Conservation (phyloP, 768 basidiomycete species). For the Strobilomyces echinocephalus region DNA sequence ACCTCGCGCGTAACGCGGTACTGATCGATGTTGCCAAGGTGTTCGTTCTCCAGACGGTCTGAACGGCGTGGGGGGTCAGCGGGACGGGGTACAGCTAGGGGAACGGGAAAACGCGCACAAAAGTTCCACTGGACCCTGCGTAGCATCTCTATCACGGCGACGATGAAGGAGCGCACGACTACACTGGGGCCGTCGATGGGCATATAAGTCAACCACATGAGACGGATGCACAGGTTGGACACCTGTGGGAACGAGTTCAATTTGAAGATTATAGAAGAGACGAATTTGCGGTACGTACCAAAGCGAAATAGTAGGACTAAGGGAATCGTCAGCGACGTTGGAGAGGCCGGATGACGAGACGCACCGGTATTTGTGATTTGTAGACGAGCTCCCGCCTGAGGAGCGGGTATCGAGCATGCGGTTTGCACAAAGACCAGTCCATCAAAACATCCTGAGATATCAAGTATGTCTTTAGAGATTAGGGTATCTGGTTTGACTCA, state of each 20-base stretch:
- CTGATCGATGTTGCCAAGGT: conserved; percentile 79
- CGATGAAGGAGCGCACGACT: conserved; percentile 60
- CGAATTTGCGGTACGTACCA: conserved; percentile 40
- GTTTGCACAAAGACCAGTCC: conserved; percentile 85
- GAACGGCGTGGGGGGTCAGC: background rate
- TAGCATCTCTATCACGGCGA: conserved; percentile 68
- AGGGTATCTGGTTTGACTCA: conserved; percentile 30
- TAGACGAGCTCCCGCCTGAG: conserved; percentile 80
- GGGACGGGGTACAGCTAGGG: conserved; percentile 1
- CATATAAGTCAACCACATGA: conserved; percentile 81
- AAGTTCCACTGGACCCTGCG: conserved; percentile 92
- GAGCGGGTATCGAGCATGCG: conserved; percentile 49
- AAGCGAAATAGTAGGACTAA: conserved; percentile 75
- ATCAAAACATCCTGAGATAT: conserved; percentile 67
- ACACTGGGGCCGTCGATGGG: conserved; percentile 44
- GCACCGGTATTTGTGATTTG: conserved; percentile 53
- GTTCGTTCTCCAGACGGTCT: conserved; percentile 88
- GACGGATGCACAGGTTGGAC: conserved; percentile 70
- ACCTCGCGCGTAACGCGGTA: conserved; percentile 82
- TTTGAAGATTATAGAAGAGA: background rate
- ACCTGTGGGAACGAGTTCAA: conserved; percentile 39
- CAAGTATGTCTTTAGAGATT: background rate
- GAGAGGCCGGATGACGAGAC: conserved; percentile 10
- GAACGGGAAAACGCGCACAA: conserved; percentile 43
- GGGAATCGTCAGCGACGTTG: background rate